phyloP scores from a whole-genome alignment of 352 stramenopile genomes.

The Globisporangium nodosum region DNA sequence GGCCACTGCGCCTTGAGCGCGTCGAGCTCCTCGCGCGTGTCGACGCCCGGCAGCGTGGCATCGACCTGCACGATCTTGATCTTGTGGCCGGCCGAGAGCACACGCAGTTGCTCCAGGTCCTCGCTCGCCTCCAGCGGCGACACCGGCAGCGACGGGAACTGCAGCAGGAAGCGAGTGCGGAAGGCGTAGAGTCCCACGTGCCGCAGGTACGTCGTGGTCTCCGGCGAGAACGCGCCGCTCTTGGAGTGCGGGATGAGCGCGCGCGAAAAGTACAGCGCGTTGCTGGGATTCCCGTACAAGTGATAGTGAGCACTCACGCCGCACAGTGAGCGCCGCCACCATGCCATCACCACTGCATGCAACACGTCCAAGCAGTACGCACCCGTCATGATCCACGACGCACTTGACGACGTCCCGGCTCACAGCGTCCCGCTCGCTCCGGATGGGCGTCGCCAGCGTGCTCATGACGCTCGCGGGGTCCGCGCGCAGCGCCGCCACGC shows the following conservation, averaged over 20 bases:
- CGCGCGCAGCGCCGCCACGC: conserved; percentile 46
- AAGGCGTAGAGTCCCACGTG: conserved; percentile 85
- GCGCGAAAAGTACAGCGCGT: conserved; percentile 84
- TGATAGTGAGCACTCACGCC: too few relatives aligned
- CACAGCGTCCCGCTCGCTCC: conserved; percentile 39
- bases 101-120: conserved; percentile 81
- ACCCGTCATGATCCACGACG: conserved; percentile 56
- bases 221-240: conserved; percentile 39
- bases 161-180: conserved; percentile 57
- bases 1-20: conserved; percentile 29
- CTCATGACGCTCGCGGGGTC: conserved; percentile 63
- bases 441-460: conserved; percentile 66
- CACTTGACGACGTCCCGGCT: conserved; percentile 79
- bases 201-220: conserved; percentile 48
- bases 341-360: not conserved
- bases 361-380: not conserved
- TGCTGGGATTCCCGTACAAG: conserved; percentile 19
- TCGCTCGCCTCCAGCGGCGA: conserved; percentile 57
- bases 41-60: conserved; percentile 55
- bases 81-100: conserved; percentile 67
- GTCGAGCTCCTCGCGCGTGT: conserved; percentile 63
- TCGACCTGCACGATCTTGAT: conserved; percentile 68
- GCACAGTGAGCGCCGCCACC: too few relatives aligned
- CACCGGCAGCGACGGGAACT: conserved; percentile 52
- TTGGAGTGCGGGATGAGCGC: conserved; percentile 78